Percentiles rank a stretch among this genome's conserved stretches.
These are phyloP conservation scores for Rhynchosporium graminicola DNA, from an alignment of 2,329 filamentous ascomycete genomes.

Conservation along the genomic window DNA sequence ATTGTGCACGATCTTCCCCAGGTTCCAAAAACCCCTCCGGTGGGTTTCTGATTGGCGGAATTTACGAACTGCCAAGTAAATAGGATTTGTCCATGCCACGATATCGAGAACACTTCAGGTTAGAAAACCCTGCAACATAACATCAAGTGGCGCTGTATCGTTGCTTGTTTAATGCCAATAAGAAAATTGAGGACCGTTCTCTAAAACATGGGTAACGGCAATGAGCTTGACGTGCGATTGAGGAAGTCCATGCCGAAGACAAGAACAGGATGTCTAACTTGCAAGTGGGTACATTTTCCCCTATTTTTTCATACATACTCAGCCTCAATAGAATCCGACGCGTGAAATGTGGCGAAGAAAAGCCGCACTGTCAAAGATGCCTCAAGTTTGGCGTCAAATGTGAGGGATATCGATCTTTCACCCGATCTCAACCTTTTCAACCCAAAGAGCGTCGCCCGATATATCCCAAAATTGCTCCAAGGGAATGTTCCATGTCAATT, in stretches of 20 bases:
- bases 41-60: too few species aligned
- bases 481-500: neutral
- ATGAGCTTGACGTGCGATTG: neutral
- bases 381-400: conserved; percentile 26
- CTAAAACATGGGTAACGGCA: neutral
- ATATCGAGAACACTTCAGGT: too few species aligned
- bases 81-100: too few species aligned
- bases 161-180: neutral
- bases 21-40: too few species aligned
- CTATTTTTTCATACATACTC: neutral
- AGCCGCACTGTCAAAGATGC: conserved; percentile 28
- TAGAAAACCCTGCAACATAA: too few species aligned
- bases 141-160: too few species aligned
- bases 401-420: conserved; percentile 24
- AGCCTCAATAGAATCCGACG: conserved; percentile 20
- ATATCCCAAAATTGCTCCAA: neutral
- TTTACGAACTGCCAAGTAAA: too few species aligned
- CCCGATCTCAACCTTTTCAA: neutral
- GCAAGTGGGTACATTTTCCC: neutral
- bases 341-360: conserved; percentile 33
- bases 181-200: neutral
- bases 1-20: too few species aligned
- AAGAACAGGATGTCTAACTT: conserved; percentile 1
- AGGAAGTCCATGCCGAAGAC: conserved; percentile 7
- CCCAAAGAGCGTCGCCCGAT: neutral